Evolutionary conservation across 495 filamentous ascomycete species (phyloP), one percentile per base, ranked within the genome.

Genomic region (Amniculicola lignicola): DNA sequence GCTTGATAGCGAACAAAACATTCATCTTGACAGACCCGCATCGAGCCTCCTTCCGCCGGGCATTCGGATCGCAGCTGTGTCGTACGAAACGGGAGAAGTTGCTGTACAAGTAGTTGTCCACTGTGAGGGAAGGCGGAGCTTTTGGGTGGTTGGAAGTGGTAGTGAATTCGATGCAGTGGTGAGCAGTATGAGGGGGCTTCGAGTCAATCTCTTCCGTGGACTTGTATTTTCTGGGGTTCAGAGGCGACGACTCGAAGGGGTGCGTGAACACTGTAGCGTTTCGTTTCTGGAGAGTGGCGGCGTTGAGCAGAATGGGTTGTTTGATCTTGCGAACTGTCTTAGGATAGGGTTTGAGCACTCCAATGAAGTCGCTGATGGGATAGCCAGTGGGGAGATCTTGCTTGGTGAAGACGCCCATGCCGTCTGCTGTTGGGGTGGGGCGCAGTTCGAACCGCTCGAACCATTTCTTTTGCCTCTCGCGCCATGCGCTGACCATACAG

Each of bases 41-140:
- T 27, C 41, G 12, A 10, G 9, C 7, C 16, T 44, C 41, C 9
- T 44, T 22, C 9, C 41, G 23, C 18, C 25, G 5, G 4, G 41
- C 22, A 44, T 44, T 44, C 4, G 41, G 41, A 11, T 44, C 16
- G 23, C 41, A 44, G 18, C 18, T 23, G 21, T 44, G 41, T 22
- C 41, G 41, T 9, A 44, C 23, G 41, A 44, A 44, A 7, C 41
- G 4, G 5, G 41, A 22, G 23, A 44, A 44, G 21, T 25, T 44
- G 12, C 41, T 22, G 23, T 22, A 44, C 15, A 11, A 9, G 23
- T 25, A 25, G 41, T 10, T 22, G 7, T 44, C 41, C 4, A 44
- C n/a, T 22, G 41, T 23, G 25, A 9, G 5, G 9, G 5, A 22
- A 22, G 5, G 9, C 21, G n/a, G 29, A 35, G 7, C 29, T n/a